Conservation (phyloP, 176 grass and related monocot genomes). For the Cenchrus fungigraminus region DNA sequence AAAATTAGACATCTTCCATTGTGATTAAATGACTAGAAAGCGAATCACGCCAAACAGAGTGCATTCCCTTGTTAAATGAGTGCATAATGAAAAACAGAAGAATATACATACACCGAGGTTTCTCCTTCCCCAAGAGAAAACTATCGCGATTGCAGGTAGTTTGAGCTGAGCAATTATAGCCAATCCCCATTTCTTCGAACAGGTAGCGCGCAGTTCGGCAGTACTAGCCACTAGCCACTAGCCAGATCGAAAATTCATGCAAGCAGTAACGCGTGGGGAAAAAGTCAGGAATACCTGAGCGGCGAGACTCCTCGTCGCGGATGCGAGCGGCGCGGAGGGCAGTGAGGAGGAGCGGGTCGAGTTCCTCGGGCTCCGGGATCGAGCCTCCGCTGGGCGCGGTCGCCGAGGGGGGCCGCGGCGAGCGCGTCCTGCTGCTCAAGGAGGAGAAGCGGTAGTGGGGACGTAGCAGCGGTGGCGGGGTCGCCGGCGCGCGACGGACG, state of each 20-base stretch:
- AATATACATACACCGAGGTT: not conserved
- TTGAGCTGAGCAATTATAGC: not conserved
- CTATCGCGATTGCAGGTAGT: not conserved
- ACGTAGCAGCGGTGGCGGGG: not conserved
- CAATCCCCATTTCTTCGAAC: slow-evolving; percentile 21
- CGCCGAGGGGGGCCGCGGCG: not conserved
- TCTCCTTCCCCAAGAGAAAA: not conserved
- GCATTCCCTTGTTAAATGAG: not conserved
- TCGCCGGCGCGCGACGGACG: not conserved
- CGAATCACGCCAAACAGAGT: not conserved
- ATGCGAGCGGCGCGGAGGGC: slow-evolving; percentile 47
- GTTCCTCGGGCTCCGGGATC: slow-evolving; percentile 29
- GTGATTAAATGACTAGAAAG: not conserved
- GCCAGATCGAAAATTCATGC: not conserved
- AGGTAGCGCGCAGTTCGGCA: not conserved
- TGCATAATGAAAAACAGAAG: not conserved
- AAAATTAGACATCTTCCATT: not conserved
- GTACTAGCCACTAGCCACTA: not conserved
- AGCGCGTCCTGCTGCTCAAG: not conserved
- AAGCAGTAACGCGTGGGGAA: not conserved
- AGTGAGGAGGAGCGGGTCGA: slow-evolving; percentile 42
- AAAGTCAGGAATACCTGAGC: slow-evolving; percentile 30
- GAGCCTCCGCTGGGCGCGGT: not conserved
- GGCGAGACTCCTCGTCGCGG: slow-evolving; percentile 60
- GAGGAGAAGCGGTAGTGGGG: not conserved